These are phyloP conservation scores for Capillidium rhysosporum DNA, from an alignment of 371 early-diverging fungal species.

Conservation along the genomic window DNA sequence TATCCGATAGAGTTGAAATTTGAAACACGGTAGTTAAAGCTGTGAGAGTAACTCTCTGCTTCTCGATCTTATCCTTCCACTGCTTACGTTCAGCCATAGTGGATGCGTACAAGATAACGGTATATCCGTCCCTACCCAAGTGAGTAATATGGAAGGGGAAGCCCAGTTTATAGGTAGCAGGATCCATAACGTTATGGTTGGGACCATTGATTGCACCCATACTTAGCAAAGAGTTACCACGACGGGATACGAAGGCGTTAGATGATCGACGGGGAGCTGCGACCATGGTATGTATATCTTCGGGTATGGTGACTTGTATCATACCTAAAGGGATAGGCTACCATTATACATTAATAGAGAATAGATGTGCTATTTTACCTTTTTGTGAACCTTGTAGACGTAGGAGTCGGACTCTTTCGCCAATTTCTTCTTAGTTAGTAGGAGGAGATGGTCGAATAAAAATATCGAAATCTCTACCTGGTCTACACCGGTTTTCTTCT, in stretches of 20 bases:
- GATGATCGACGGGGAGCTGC: slow-evolving; percentile 6
- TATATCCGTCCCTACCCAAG: slow-evolving; percentile 41
- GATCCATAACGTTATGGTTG: slow-evolving; percentile 8
- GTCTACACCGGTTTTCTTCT: slow-evolving; percentile 40
- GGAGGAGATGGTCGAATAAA: slow-evolving; percentile 66
- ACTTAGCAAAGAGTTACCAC: slow-evolving; percentile 18
- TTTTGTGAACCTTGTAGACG: slow-evolving; percentile 40
- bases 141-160: slow-evolving; percentile 53
- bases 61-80: slow-evolving; percentile 63
- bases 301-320: slow-evolving; percentile 37
- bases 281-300: slow-evolving; percentile 14
- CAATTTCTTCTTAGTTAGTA: slow-evolving; percentile 50
- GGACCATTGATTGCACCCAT: slow-evolving; percentile 12
- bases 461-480: slow-evolving; percentile 50
- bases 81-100: slow-evolving; percentile 51
- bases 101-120: slow-evolving; percentile 46
- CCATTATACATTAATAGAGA: neutral
- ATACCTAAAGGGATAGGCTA: slow-evolving; percentile 64
- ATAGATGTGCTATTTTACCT: slow-evolving; percentile 10
- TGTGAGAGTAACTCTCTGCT: slow-evolving; percentile 34
- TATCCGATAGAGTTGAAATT: slow-evolving; percentile 20
- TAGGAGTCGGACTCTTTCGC: slow-evolving; percentile 26
- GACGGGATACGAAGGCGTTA: slow-evolving; percentile 7
- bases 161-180: slow-evolving; percentile 14
- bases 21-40: slow-evolving; percentile 35